Evolutionary conservation across 2,329 filamentous ascomycete species (phyloP), one percentile per base, ranked within the genome.

Genomic region (Exophiala xenobiotica): DNA sequence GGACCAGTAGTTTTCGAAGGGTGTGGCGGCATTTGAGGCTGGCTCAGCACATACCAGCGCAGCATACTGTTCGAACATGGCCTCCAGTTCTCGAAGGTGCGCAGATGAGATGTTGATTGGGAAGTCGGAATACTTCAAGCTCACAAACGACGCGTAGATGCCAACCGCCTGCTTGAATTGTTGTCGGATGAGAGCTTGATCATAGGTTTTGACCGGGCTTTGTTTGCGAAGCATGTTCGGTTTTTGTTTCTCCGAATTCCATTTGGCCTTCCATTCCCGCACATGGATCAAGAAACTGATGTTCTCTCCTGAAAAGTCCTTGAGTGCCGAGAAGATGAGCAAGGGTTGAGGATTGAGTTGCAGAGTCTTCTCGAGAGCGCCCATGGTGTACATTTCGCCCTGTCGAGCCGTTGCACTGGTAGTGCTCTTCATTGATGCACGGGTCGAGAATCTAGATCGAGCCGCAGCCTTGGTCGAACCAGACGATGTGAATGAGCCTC

Each of bases 281-380:
- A 86, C 77, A 33, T 74, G 71, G 6, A 76, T 79, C 4, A 87
- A 68, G 65, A 87, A 87, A 40, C 83, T 78, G 57, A 87, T 83
- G 63, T 88, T 88, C 65, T 88, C 85, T 11, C 83, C 84, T 0
- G 83, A 86, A 63, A 87, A 87, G 59, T 87, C 85, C 27, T 78
- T 75, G 1, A 80, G 72, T 0, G 83, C 83, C 0, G 85, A 83
- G 64, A 85, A 88, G 46, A 81, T 68, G 49, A 84, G 80, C 0
- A 88, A 74, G 0, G 80, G 79, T 3, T 75, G 71, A 0, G 81
- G 79, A 63, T 85, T 83, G 43, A 66, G 62, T 23, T 76, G 70
- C 0, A 88, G 71, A 3, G 82, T 79, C 52, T 80, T 73, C 56
- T 87, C 83, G 2, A 87, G 74, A 0, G 82, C 80, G 35, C 74